Percentiles rank a stretch among this genome's conserved stretches.
These are phyloP conservation scores for Excoecaria agallocha DNA, from an alignment of 345 rosid genomes.

Conservation along the genomic window DNA sequence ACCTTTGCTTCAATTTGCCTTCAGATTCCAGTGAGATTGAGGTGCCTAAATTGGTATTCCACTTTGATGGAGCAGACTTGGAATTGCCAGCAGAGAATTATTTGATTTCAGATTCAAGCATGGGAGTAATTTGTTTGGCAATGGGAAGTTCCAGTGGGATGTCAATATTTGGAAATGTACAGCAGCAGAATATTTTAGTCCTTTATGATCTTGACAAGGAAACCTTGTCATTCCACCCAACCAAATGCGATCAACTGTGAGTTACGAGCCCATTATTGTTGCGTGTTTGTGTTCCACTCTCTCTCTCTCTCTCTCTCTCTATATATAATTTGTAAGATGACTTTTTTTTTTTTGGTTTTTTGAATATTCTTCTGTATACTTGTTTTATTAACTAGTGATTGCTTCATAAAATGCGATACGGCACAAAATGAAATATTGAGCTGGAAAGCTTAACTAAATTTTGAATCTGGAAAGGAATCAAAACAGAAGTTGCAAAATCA, in stretches of 20 bases:
- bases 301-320: too few species aligned
- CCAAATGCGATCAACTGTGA: constrained; percentile 61
- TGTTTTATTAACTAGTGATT: too few species aligned
- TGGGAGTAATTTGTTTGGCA: constrained; percentile 72
- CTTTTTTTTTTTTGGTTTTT: too few species aligned
- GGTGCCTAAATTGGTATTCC: constrained; percentile 68
- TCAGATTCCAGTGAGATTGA: constrained; percentile 28
- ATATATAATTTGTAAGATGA: too few species aligned
- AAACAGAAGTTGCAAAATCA: too few species aligned
- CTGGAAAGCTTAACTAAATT: too few species aligned
- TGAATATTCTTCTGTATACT: too few species aligned
- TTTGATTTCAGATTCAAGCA: constrained; percentile 59
- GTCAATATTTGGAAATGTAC: constrained; percentile 93
- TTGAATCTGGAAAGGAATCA: too few species aligned
- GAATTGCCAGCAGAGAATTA: constrained; percentile 83
- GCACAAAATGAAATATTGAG: too few species aligned
- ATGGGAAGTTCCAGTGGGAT: constrained; percentile 78
- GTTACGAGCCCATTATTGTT: background rate
- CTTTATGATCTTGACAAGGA: constrained; percentile 64
- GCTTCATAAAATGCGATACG: too few species aligned
- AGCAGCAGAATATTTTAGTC: constrained; percentile 80
- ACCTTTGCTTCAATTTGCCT: constrained; percentile 72
- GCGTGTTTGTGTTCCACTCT: too few species aligned
- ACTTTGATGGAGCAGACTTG: constrained; percentile 70
- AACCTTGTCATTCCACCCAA: constrained; percentile 64